Conservation (phyloP, 1,284 basidiomycete genomes). For the Leccinum huronense region DNA sequence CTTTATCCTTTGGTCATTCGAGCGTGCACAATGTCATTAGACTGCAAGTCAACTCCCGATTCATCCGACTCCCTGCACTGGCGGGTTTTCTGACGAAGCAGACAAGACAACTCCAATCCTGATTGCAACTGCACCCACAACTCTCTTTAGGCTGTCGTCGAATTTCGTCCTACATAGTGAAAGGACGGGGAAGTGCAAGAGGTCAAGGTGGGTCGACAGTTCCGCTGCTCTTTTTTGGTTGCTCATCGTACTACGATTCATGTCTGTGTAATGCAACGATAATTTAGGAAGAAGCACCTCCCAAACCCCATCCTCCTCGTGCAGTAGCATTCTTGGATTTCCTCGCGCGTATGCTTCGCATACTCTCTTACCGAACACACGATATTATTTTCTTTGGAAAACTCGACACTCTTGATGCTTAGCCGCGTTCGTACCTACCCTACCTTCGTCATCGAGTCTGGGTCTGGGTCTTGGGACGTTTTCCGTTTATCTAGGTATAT, state of each 20-base stretch:
- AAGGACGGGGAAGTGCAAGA: constrained; percentile 80
- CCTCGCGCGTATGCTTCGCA: constrained; percentile 67
- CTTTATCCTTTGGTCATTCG: constrained; percentile 79
- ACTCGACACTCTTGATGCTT: constrained; percentile 58
- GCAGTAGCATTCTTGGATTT: constrained; percentile 64
- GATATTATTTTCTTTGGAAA: constrained; percentile 72
- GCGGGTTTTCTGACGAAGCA: constrained; percentile 32
- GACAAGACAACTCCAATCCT: constrained; percentile 29
- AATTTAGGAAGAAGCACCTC: constrained; percentile 66
- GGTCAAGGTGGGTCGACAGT: constrained; percentile 51
- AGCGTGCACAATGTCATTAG: constrained; percentile 45
- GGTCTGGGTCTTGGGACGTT: constrained; percentile 72
- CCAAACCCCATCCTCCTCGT: constrained; percentile 76
- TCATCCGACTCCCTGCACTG: constrained; percentile 1
- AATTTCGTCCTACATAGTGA: constrained; percentile 69
- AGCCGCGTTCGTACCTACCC: constrained; percentile 39
- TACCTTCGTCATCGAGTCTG: constrained; percentile 43
- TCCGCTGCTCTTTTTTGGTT: not conserved
- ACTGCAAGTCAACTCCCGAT: constrained; percentile 6
- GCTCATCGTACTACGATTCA: constrained; percentile 7
- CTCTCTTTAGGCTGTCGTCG: constrained; percentile 86
- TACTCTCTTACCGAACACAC: constrained; percentile 77
- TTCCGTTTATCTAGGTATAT: constrained; percentile 80
- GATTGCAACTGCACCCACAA: constrained; percentile 66
- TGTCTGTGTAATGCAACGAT: constrained; percentile 1